A percentile compares a stretch with the other conserved stretches of the same genome.
These are phyloP conservation scores for Holtermanniella nyarrowii DNA, from an alignment of 768 basidiomycete species.

Conservation along the genomic window DNA sequence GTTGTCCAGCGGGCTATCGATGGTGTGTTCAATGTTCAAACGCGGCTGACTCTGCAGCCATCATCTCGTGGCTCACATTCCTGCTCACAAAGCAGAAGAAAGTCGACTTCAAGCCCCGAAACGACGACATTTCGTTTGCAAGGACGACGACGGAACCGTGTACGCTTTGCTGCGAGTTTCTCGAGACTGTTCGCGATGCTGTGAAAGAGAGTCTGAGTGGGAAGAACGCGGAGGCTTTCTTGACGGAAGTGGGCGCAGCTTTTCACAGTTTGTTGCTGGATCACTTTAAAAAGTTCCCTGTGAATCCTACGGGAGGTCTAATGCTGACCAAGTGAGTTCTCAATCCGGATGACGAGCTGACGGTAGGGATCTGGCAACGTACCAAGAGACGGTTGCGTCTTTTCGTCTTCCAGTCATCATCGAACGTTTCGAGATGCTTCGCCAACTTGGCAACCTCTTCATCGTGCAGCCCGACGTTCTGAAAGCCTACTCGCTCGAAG, in stretches of 20 bases:
- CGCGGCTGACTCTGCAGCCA: slow-evolving; percentile 44
- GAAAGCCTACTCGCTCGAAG: slow-evolving; percentile 88
- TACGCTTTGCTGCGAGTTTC: slow-evolving; percentile 65
- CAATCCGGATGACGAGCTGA: neutral
- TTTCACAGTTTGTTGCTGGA: slow-evolving; percentile 90
- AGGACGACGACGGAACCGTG: slow-evolving; percentile 92
- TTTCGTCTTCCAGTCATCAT: slow-evolving; percentile 73
- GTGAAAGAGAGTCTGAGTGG: slow-evolving; percentile 71
- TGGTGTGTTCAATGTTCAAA: slow-evolving; percentile 43
- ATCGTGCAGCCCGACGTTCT: slow-evolving; percentile 91
- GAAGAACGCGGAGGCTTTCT: slow-evolving; percentile 82
- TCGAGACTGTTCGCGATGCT: slow-evolving; percentile 70
- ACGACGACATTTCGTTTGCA: slow-evolving; percentile 91
- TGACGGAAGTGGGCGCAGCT: slow-evolving; percentile 84
- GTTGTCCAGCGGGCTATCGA: slow-evolving; percentile 74
- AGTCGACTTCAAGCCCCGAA: slow-evolving; percentile 90
- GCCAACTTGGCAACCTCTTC: slow-evolving; percentile 93
- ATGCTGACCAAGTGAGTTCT: slow-evolving; percentile 85
- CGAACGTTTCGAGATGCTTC: slow-evolving; percentile 95
- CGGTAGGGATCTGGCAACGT: slow-evolving; percentile 80
- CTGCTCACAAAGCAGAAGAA: slow-evolving; percentile 88
- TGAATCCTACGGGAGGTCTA: slow-evolving; percentile 89
- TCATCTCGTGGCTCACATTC: slow-evolving; percentile 61
- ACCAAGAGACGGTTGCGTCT: slow-evolving; percentile 78
- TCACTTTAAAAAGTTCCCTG: slow-evolving; percentile 89